phyloP scores from a whole-genome alignment of 2,329 filamentous ascomycete genomes.

The Colletotrichum sidae region DNA sequence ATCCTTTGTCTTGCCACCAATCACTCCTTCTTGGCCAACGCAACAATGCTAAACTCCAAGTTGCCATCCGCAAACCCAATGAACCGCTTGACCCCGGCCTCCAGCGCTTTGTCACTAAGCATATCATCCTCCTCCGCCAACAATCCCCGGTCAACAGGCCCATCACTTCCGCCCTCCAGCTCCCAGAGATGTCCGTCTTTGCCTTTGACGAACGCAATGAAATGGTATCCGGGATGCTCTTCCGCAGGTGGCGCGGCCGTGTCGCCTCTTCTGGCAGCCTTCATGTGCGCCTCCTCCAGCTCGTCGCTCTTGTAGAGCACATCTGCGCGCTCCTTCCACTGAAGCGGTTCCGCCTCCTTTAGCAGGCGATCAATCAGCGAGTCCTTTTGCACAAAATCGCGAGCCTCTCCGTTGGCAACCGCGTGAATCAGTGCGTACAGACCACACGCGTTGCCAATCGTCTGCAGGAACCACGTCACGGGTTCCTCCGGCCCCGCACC shows the following conservation, averaged over 20 bases:
- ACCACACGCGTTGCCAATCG: constrained; percentile 85
- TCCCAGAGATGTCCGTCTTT: constrained; percentile 78
- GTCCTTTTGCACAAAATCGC: constrained; percentile 62
- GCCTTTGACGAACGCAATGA: constrained; percentile 82
- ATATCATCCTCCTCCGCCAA: constrained; percentile 70
- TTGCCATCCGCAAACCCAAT: constrained; percentile 52
- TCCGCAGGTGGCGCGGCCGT: constrained; percentile 72
- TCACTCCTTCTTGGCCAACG: constrained; percentile 43
- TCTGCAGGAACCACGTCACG: constrained; percentile 87
- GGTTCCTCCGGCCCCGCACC: constrained; percentile 62
- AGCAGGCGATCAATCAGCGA: constrained; percentile 71
- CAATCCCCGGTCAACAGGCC: constrained; percentile 74
- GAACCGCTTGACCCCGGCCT: constrained; percentile 63
- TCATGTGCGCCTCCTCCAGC: constrained; percentile 79
- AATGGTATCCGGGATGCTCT: constrained; percentile 77
- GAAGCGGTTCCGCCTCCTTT: constrained; percentile 70
- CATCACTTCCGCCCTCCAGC: constrained; percentile 79
- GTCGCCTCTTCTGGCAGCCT: constrained; percentile 76
- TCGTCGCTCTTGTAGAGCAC: constrained; percentile 77
- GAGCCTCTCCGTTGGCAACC: constrained; percentile 75
- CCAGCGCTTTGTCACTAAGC: constrained; percentile 75
- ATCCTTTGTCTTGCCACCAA: neutral
- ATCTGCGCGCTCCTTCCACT: constrained; percentile 71
- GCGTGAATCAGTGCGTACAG: constrained; percentile 82
- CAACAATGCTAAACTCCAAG: constrained; percentile 54